Base-by-base conservation (phyloP, 139 green algal genomes). In the Chlamydomonas incerta region DNA sequence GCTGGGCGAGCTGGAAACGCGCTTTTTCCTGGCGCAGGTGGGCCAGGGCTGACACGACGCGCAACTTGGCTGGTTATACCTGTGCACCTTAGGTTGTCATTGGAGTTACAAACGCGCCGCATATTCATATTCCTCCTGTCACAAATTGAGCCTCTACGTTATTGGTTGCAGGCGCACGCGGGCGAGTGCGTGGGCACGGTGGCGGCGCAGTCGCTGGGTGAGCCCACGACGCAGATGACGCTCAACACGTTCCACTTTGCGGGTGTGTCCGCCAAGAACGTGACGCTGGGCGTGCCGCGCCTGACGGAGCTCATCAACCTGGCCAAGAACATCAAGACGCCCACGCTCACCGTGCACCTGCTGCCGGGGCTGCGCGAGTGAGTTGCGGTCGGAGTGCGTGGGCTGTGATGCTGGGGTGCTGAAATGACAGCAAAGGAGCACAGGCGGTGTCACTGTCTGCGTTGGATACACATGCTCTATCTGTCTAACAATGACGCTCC, bases 281-380 rank as follows among this genome's bases (percentile, higher is more conserved):
- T 99, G 35, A 99, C 98, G 52, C 95, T 99, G 82, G 98, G 98
- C 63, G 97, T 99, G 90, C 98, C 98, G 17, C 95, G 98, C 35
- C 92, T 99, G 34, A 98, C 95, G 14, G 98, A 99, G 90, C 99
- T 99, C 94, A 99, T 99, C 93, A 99, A 99, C 90, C 94, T 99
- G 29, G 95, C 98, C 58, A 99, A 99, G 93, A 98, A 97, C 92
- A 99, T 99, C 92, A 99, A 99, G 85, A 99, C 98, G 74, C 98
- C 98, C 52, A 95, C 90, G 5, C 91, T 99, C 20, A 95, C 94
- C 33, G 96, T 99, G 71, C 96, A 97, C 93, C 92, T 99, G 47
- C 28, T 87, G 72, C 80, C 66, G 33, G 80, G 77, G 24, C 77
- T 83, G 77, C 77, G 77, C 41, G 77, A 83, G 77, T 83, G 29